Base-by-base conservation (phyloP, 108 stramenopile species). In the Pseudonitzschia pungens region DNA sequence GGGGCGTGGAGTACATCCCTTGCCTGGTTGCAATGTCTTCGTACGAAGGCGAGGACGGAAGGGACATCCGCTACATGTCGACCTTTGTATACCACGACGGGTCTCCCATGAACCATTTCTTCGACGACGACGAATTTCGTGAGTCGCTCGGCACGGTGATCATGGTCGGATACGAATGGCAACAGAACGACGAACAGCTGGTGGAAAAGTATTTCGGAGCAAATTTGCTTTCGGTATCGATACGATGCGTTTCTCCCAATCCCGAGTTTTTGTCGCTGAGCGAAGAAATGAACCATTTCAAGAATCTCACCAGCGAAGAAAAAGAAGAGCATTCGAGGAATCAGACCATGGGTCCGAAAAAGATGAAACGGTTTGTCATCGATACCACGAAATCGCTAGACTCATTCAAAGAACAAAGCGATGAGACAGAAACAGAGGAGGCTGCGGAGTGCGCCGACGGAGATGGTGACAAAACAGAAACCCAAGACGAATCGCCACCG, bases 1-100 rank as follows among this genome's bases (percentile, higher is more conserved):
- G 6, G 11, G 44, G 21, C 7, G 45, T 48, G 27, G 79, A 89
- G 72, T 84, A 77, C 69, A 65, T 93, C 11, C 89, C 92, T 9
- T 91, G 88, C 55, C 82, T 93, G 22, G 92, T 89, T 16, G 76
- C 82, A 31, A 86, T 93, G 77, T 85, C 73, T 51, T 79, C 82
- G 16, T 93, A 93, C 65, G 69, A 75, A 41, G 70, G 83, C 36
- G 84, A 87, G 32, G 15, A 72, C 33, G 88, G 86, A 5, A 55
- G 76, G 1, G 48, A 44, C 0, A 66, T 93, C 41, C 69, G 86
- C 59, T 93, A 93, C 73, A 64, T 93, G 56, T 70, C 79, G 15
- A 85, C 74, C 52, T 67, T 91, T 48, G 86, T 87, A 24, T 40
- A n/a, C n/a, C 79, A 87, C 50, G 92, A 86, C 42, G 71, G 79